Conservation (phyloP, 352 stramenopile species). For the Globisporangium spinosum region DNA sequence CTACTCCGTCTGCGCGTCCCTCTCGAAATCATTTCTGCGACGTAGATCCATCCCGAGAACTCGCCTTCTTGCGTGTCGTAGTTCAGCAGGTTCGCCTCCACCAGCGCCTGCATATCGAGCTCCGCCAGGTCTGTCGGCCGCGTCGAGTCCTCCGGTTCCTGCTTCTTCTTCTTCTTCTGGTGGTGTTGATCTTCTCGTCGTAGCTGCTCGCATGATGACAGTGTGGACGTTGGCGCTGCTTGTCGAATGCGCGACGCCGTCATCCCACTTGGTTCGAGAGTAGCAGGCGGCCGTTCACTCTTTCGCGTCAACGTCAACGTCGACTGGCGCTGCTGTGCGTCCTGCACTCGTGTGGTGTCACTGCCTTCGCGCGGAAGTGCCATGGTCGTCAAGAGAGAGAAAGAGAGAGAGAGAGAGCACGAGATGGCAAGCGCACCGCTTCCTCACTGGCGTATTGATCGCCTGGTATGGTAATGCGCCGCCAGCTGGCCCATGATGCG, state of each 20-base stretch:
- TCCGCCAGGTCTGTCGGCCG: conserved; percentile 27
- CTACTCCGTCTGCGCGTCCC: not conserved
- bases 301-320: not conserved
- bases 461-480: too few species aligned
- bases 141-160: conserved; percentile 14
- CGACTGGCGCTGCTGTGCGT: not conserved
- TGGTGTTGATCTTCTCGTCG: not conserved
- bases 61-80: conserved; percentile 21
- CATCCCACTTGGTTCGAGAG: not conserved
- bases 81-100: conserved; percentile 19
- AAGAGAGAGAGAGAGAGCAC: not conserved
- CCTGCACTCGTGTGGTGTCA: not conserved
- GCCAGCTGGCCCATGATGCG: too few species aligned
- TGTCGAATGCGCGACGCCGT: not conserved
- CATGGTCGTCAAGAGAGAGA: not conserved
- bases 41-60: conserved; percentile 43
- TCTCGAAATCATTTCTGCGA: conserved; percentile 15
- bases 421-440: not conserved
- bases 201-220: not conserved
- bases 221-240: not conserved
- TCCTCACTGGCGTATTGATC: not conserved
- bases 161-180: not conserved
- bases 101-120: conserved; percentile 26
- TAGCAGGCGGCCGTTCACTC: not conserved
- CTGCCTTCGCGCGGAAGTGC: not conserved